Base-by-base conservation (phyloP, 495 filamentous ascomycete genomes). In the Chaetomium cochliodes region DNA sequence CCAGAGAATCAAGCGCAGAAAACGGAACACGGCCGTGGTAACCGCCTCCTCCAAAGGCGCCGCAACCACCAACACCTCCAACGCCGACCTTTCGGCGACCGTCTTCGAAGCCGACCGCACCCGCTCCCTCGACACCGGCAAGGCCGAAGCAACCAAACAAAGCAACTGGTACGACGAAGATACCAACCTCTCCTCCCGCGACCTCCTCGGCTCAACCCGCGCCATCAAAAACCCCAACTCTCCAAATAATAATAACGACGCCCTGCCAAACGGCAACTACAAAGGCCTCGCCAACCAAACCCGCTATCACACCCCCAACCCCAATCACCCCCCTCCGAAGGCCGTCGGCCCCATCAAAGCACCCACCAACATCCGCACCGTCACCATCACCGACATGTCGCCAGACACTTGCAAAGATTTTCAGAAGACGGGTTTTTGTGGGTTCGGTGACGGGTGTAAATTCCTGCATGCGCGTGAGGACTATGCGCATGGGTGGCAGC, bases 371-470 rank as follows among this genome's bases (percentile, higher is more conserved):
- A 88, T 98, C 47, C 87, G 94, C 33, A 97, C 90, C 3, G 88
- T 96, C 59, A 98, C 92, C 0, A 85, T 92, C 18, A 96, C 86
- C 42, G 94, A 98, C 70, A 97, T 90, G 75, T 88, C 91, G 30
- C 93, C 96, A 0, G 93, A 97, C 70, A 91, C 96, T 16, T 98
- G 94, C 74, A 98, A 97, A 75, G 94, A 98, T 74, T 72, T 64
- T 39, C 65, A 65, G 49, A 62, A 67, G 37, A 71, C 69, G 9
- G 70, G 70, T 13, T 72, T 69, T 42, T 72, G 70, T 42, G 70
- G 70, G 18, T 72, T 72, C 47, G 70, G 70, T 53, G 68, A 72
- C 42, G 91, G 64, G 55, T 96, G 92, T 79, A 96, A 93, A 73
- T 98, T 91, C 77, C 74, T 93, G 2, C 93, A 98, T 71, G 85